These are phyloP conservation scores for Bisporella sp. DNA, from an alignment of 2,329 filamentous ascomycete genomes.

Conservation along the genomic window DNA sequence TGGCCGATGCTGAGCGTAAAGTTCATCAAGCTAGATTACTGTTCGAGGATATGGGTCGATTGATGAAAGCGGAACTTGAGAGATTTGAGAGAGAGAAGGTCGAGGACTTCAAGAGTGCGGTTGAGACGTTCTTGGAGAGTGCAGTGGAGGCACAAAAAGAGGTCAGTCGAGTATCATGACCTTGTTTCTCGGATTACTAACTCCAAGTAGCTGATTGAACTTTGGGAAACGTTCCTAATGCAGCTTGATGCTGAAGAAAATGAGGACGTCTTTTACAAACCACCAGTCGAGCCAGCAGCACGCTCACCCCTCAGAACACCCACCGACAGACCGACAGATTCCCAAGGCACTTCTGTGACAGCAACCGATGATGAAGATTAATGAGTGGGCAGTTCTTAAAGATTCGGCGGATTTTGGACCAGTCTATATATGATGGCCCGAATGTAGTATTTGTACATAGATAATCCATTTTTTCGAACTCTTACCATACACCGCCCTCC, in stretches of 20 bases:
- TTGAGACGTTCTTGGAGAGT: conserved; percentile 95
- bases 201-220: conserved; percentile 56
- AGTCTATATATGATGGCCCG: too few species aligned
- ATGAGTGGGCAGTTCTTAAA: background rate
- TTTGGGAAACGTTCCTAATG: conserved; percentile 98
- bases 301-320: conserved; percentile 45
- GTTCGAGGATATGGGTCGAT: conserved; percentile 94
- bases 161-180: conserved; percentile 44
- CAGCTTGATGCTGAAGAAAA: conserved; percentile 93
- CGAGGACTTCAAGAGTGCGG: conserved; percentile 96
- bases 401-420: too few species aligned
- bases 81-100: conserved; percentile 96
- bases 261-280: conserved; percentile 59
- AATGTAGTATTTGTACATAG: conserved; percentile 26
- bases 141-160: conserved; percentile 98
- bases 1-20: conserved; percentile 88
- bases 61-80: conserved; percentile 88
- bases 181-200: background rate
- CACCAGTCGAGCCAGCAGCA: conserved; percentile 45
- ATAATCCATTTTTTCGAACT: conserved; percentile 13
- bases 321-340: conserved; percentile 17
- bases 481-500: background rate
- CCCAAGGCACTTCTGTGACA: conserved; percentile 11
- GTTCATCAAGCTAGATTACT: conserved; percentile 83
- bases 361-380: conserved; percentile 22